Evolutionary conservation across 1,284 basidiomycete species (phyloP).

Genomic region (Ganoderma resinaceum): DNA sequence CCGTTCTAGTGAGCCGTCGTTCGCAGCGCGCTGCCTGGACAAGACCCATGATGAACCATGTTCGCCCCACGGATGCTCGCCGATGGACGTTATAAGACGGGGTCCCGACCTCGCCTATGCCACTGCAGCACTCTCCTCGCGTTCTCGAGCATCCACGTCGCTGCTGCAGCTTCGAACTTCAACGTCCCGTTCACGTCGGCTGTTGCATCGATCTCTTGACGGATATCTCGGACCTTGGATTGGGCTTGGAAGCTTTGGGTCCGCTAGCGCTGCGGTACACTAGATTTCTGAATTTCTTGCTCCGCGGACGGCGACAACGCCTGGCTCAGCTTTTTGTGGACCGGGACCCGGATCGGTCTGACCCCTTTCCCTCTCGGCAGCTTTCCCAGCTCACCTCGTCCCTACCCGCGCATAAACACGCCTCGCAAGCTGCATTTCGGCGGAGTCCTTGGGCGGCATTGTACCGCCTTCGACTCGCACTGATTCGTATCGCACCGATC

Average conservation of each 20-base stretch:
- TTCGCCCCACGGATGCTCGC: neutral
- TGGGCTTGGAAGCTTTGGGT: neutral
- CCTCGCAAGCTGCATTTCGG: neutral
- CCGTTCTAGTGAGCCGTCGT: conserved; percentile 14
- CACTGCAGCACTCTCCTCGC: neutral
- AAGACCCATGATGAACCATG: conserved; percentile 14
- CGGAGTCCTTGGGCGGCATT: neutral
- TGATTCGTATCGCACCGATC: conserved; percentile 12
- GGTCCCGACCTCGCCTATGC: neutral
- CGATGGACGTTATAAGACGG: conserved; percentile 16
- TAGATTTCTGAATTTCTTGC: neutral
- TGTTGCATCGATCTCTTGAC: neutral
- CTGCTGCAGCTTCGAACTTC: conserved; percentile 1
- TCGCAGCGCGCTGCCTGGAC: conserved; percentile 9
- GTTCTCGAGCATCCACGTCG: conserved; percentile 1
- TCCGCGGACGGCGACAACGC: neutral
- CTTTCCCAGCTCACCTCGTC: neutral
- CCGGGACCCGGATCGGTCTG: neutral
- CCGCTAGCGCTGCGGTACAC: conserved; percentile 8
- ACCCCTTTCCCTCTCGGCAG: neutral
- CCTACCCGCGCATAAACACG: neutral
- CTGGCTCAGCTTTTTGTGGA: conserved; percentile 3
- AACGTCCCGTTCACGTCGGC: neutral
- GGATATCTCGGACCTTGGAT: neutral
- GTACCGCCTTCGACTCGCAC: neutral